Evolutionary conservation across 768 basidiomycete species (phyloP), one percentile per base, ranked within the genome.

Genomic region (Mycena floridula): DNA sequence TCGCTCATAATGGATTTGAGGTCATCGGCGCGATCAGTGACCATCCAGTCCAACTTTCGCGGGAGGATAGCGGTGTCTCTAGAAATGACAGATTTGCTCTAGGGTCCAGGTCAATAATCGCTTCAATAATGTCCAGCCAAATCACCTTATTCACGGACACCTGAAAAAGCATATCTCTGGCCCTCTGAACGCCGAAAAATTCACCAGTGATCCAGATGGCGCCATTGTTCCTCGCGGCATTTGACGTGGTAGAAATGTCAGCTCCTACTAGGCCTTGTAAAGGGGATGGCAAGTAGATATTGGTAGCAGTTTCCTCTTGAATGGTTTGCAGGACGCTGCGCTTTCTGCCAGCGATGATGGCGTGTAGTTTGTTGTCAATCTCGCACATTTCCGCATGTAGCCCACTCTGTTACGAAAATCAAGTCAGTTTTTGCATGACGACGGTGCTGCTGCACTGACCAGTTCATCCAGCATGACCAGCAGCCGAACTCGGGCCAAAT

Each of bases 41-140:
- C 80, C 80, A 99, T 86, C 94, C 95, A 97, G 57, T 99, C 95
- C 49, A 99, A 74, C 62, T 99, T 99, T 50, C 95, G 85, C 45
- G 95, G 95, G 20, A 96, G 76, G 44, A 97, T 87, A 5, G 92
- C 89, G 13, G 90, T 92, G 60, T 99, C 94, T 48, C 91, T 73
- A 7, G 95, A 94, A 46, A 96, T 83, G 47, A 96, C 79, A 38
- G 79, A 75, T 61, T 94, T 92, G 59, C 82, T 85, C 95, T 98
- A 55, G 25, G 13, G 24, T n/a, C 42, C 18, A 28, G 39, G 25
- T 39, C 23, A 39, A n/a, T n/a, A n/a, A n/a, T n/a, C n/a, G n/a
- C n/a, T n/a, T n/a, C 24, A 3, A 30, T 27, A 45, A 37, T 36
- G 16, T 40, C 47, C 7, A 15, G 58, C 73, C 25, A 48, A n/a